Base-by-base conservation (phyloP, 2,329 filamentous ascomycete species). In the Samsoniella hepiali region DNA sequence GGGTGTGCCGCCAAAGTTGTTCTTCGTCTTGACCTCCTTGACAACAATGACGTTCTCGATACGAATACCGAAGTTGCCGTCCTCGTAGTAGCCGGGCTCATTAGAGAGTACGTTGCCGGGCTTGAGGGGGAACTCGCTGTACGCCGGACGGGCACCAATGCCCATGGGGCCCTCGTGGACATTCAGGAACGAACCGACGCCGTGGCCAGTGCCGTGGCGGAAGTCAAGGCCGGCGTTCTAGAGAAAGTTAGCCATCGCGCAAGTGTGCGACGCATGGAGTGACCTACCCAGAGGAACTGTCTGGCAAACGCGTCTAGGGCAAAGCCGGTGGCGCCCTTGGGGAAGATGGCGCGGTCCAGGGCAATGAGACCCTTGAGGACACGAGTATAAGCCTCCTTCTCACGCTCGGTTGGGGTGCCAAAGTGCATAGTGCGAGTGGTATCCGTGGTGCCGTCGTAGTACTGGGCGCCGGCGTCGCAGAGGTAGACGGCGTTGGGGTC, bases 161-260 rank as follows among this genome's bases (percentile, higher is more conserved):
- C 95, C 95, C 66, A 99, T 96, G 1, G 95, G 95, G 0, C 95
- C 95, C 78, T 99, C 95, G 73, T 99, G 95, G 0, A 99, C 95
- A 69, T 99, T 99, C 71, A 99, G 79, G 76, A 89, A 99, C 1
- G 93, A 97, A 34, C 95, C 95, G 42, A 99, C 91, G 50, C 95
- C 95, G 73, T 99, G 95, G 10, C 95, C 95, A 5, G 95, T 99
- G 63, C 95, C 95, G 74, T 99, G 95, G 44, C 95, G 87, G 76
- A 97, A 99, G 74, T 99, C 95, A 13, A 99, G 82, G 0, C 95
- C 95, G 71, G 94, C 66, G 67, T 71, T 72, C 76, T 77, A 36
- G 57, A 8, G 2, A 10, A 15, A n/a, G 51, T 73, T 63, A 76
- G 70, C 54, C 29, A 61, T 5, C 15, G 9, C 47, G 11, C 10